phyloP scores from a whole-genome alignment of 1,284 basidiomycete species.

The Fomitiporia mediterranea region DNA sequence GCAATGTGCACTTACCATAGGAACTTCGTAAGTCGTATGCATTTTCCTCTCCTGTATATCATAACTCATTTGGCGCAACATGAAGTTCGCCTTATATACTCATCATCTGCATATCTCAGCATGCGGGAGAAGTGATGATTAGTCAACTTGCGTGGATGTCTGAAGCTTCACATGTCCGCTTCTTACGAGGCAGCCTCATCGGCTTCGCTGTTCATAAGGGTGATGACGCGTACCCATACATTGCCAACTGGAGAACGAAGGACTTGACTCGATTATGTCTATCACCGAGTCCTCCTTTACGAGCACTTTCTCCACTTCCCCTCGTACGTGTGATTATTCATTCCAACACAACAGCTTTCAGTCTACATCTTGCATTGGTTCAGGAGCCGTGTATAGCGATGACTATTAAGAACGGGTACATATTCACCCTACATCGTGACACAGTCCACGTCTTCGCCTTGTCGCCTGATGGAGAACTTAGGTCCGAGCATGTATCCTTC shows the following conservation, averaged over 20 bases:
- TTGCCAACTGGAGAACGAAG: constrained; percentile 2
- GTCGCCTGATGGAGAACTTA: neutral
- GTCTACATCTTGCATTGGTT: neutral
- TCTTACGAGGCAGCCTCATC: neutral
- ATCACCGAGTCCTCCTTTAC: neutral
- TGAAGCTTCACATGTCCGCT: constrained; percentile 1
- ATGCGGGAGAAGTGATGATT: neutral
- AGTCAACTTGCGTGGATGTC: neutral
- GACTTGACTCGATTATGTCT: neutral
- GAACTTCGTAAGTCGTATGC: neutral
- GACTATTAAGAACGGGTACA: neutral
- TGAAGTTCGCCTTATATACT: neutral
- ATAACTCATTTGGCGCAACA: neutral
- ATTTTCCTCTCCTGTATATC: neutral
- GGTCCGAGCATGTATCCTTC: neutral
- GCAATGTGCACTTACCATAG: constrained; percentile 4
- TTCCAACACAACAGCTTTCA: neutral
- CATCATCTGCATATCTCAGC: neutral
- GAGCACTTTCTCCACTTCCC: neutral
- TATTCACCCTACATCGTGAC: neutral
- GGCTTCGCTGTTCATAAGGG: constrained; percentile 3
- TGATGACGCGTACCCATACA: constrained; percentile 7
- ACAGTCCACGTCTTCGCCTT: neutral
- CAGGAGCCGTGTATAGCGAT: neutral
- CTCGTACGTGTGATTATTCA: neutral